Evolutionary conservation across 441 rosid genomes (phyloP), one percentile per base, ranked within the genome.

Genomic region (Erodium trifolium): DNA sequence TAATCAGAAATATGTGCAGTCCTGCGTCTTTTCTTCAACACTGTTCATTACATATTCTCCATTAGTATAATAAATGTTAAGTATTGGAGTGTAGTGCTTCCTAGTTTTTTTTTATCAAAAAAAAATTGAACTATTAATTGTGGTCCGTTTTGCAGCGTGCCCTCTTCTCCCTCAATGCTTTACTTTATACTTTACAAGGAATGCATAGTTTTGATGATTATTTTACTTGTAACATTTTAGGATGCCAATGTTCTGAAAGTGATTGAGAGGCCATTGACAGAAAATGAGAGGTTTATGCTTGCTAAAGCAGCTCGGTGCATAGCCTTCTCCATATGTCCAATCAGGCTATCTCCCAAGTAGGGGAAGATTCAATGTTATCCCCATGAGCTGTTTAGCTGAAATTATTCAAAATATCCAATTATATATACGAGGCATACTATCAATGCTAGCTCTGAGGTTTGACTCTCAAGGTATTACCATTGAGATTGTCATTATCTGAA

Each of bases 261-360:
- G 70, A 91, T 93, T 7, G 96, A 93, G 86, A 88, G 96, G 84
- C 85, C 86, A 49, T 70, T 93, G 79, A 90, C 98, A 35, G 98
- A 91, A 79, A 88, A 82, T 65, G 98, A 93, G 77, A 88, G 97
- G 66, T 87, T 93, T 72, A 83, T 79, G 82, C 87, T 93, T 81
- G 98, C 98, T 41, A 89, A 91, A 78, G 97, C 94, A 64, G 98
- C 94, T 76, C 91, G 98, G 7, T 91, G 97, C 68, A 64, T 93
- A 9, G 92, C 98, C 34, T 93, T 93, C 83, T 89, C 90, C 11
- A 82, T 93, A 65, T 91, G 96, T 76, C 98, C 98, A 19, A 83
- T 89, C 78, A 85, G 86, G 79, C 73, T 91, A 63, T 77, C 82
- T 73, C 97, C 98, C 70, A 91, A 93, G 79, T 86, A 82, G 47